Evolutionary conservation across 2,329 filamentous ascomycete genomes (phyloP).

Genomic region (Beauveria scarabaeidicola): DNA sequence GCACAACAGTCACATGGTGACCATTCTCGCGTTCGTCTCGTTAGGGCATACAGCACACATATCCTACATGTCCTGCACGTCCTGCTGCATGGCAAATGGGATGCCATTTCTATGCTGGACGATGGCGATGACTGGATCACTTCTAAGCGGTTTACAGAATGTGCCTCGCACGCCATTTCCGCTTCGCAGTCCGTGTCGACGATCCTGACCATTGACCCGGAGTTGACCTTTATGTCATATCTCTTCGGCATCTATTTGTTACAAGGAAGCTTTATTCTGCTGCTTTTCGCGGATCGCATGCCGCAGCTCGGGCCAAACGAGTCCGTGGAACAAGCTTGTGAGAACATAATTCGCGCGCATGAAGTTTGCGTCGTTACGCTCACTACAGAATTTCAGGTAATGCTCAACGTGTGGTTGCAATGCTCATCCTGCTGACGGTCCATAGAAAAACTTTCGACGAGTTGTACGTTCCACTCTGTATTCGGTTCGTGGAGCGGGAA

Average conservation of each 20-base stretch:
- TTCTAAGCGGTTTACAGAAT: constrained; percentile 34
- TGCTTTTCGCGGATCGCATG: constrained; percentile 42
- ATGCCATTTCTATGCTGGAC: constrained; percentile 40
- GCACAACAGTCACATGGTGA: constrained; percentile 14
- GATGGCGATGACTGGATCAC: constrained; percentile 41
- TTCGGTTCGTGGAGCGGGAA: constrained; percentile 33
- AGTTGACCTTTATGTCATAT: constrained; percentile 44
- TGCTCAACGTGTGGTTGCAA: neutral
- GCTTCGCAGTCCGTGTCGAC: constrained; percentile 36
- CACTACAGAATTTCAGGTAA: constrained; percentile 40
- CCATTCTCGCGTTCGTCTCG: constrained; percentile 28
- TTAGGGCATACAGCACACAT: constrained; percentile 38
- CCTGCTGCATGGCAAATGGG: constrained; percentile 40
- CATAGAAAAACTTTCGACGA: constrained; percentile 45
- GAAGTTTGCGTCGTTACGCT: constrained; percentile 43
- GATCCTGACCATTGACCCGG: constrained; percentile 39
- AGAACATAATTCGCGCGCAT: constrained; percentile 41
- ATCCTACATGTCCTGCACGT: constrained; percentile 41
- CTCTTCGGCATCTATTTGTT: constrained; percentile 44
- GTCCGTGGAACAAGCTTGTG: constrained; percentile 38
- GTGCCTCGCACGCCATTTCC: constrained; percentile 37
- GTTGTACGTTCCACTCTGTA: constrained; percentile 42
- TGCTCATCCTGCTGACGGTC: neutral
- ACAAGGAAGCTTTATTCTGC: constrained; percentile 41
- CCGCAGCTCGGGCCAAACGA: constrained; percentile 36